Conservation (phyloP, 225 moss, liverwort and hornwort genomes). For the Straminergon stramineum region DNA sequence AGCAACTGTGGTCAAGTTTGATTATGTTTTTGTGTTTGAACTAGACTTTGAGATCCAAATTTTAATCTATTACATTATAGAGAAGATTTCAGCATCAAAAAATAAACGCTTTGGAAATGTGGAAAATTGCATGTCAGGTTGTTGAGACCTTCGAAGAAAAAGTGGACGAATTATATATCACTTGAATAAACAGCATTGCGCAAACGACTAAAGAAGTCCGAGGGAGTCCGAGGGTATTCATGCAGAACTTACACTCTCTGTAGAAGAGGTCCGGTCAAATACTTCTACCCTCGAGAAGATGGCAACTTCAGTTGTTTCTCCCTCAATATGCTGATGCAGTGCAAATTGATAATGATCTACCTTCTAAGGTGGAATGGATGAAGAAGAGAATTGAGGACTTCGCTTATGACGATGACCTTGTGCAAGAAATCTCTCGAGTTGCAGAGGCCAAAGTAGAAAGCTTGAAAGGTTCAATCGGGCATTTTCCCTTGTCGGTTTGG, state of each 20-base stretch:
- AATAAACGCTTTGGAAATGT: background rate
- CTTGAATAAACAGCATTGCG: constrained; percentile 53
- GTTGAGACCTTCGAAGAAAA: constrained; percentile 32
- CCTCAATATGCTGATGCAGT: constrained; percentile 75
- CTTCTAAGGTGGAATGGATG: constrained; percentile 66
- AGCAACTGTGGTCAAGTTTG: background rate
- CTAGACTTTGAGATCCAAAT: background rate
- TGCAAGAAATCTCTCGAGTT: constrained; percentile 49
- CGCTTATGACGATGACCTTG: constrained; percentile 50
- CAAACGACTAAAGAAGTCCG: constrained; percentile 54
- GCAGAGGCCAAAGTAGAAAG: constrained; percentile 61
- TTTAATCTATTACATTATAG: background rate
- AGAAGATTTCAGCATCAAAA: background rate
- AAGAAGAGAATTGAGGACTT: constrained; percentile 62
- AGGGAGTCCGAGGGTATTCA: constrained; percentile 60
- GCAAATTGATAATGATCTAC: constrained; percentile 62
- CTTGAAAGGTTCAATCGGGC: constrained; percentile 45
- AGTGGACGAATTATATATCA: constrained; percentile 46
- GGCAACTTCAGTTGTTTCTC: constrained; percentile 54
- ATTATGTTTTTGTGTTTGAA: background rate
- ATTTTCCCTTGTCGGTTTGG: constrained; percentile 1
- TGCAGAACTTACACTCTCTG: constrained; percentile 44
- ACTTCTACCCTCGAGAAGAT: constrained; percentile 61
- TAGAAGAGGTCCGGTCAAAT: constrained; percentile 49
- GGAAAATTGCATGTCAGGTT: constrained; percentile 4